Evolutionary conservation across 257 asterid genomes (phyloP).

Genomic region (Gentiana straminea): DNA sequence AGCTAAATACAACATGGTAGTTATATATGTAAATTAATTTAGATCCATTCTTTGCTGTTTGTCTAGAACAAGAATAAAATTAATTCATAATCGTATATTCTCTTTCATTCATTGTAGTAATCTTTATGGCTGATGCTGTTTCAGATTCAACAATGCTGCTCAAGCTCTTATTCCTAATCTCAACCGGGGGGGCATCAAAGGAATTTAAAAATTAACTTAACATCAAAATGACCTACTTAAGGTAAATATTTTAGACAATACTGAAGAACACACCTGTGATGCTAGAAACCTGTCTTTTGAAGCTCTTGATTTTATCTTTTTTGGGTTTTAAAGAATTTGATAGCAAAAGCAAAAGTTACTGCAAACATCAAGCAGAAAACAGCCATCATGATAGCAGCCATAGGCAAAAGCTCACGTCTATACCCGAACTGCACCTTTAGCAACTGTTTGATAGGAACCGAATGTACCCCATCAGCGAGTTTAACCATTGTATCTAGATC

Average conservation of each 20-base stretch:
- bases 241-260: no score
- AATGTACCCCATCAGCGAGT: conserved; percentile 44
- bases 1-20: not conserved
- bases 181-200: no score
- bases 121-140: no score
- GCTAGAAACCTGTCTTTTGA: not conserved
- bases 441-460: conserved; percentile 42
- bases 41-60: no score
- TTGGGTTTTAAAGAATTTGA: conserved; percentile 67
- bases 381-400: conserved; percentile 49
- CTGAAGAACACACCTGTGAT: not conserved
- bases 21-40: not conserved
- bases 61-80: no score
- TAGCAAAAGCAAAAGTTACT: conserved; percentile 59
- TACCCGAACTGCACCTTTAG: conserved; percentile 54
- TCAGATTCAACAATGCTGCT: no score
- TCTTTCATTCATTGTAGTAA: no score
- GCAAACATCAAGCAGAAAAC: conserved; percentile 57
- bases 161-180: no score
- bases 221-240: no score
- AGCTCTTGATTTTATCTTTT: conserved; percentile 31
- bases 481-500: conserved; percentile 34
- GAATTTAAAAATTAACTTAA: no score
- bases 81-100: no score
- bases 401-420: conserved; percentile 54